Percentiles rank a stretch among this genome's conserved stretches.
phyloP scores from a whole-genome alignment of 2,329 filamentous ascomycete genomes.

The Nakataea oryzae region DNA sequence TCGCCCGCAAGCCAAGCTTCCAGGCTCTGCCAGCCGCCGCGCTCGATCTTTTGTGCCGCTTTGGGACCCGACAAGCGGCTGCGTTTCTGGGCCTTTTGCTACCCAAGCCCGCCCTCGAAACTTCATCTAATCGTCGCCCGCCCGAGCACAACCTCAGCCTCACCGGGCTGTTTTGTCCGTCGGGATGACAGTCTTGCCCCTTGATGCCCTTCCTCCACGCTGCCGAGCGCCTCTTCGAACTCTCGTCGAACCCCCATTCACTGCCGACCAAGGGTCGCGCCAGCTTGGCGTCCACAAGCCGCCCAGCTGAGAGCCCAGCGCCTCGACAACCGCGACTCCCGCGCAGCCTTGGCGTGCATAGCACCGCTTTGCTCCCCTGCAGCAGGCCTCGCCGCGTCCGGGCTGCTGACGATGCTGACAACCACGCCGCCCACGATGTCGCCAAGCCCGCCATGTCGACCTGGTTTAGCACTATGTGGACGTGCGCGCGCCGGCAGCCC shows the following conservation, averaged over 20 bases:
- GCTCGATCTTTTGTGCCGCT: not conserved
- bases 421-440: conserved; percentile 22
- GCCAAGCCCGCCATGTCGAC: conserved; percentile 22
- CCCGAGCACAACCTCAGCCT: not conserved
- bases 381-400: conserved; percentile 18
- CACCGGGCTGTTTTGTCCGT: conserved; percentile 13
- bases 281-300: conserved; percentile 21
- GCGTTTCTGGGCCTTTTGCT: not conserved
- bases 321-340: conserved; percentile 24
- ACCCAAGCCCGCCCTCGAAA: no score
- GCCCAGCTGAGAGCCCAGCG: conserved; percentile 21
- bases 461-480: conserved; percentile 25
- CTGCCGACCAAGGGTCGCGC: conserved; percentile 25
- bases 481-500: conserved; percentile 13
- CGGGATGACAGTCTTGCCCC: conserved; percentile 28
- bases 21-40: no score
- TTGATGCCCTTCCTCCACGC: conserved; percentile 21
- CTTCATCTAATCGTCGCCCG: no score
- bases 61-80: not conserved
- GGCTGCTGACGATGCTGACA: conserved; percentile 20
- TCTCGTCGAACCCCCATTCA: conserved; percentile 25
- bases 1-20: no score
- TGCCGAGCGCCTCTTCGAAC: conserved; percentile 25
- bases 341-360: not conserved
- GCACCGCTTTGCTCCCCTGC: not conserved